Base-by-base conservation (phyloP, 2,329 filamentous ascomycete species). In the Anthostomella pinea region DNA sequence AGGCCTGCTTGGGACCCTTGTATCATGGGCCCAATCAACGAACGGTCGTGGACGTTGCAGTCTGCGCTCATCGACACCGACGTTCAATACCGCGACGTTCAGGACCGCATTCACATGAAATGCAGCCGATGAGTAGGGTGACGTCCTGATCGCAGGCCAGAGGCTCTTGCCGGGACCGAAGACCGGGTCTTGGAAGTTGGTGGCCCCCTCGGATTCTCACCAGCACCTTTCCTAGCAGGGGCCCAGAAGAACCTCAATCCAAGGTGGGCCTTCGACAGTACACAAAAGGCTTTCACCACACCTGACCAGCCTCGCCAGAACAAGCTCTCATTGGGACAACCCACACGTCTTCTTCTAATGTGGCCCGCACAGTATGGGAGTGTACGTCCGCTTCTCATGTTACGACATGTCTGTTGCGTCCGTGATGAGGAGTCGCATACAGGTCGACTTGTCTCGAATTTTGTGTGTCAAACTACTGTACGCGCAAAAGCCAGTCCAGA, bases 111-210 rank as follows among this genome's bases (percentile, higher is more conserved):
- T 48, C 39, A 35, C 26, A 37, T 49, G 41, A 44, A 38, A 41
- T 44, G 48, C 39, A 51, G 46, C 39, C 34, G 15, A 45, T 27
- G 25, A 48, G 36, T n/a, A n/a, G n/a, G n/a, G n/a, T n/a, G n/a
- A n/a, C n/a, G n/a, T n/a, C n/a, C n/a, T n/a, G n/a, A n/a, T n/a
- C n/a, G n/a, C n/a, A 27, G 26, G 22, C n/a, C 26, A 44, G 38
- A 34, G 41, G 35, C 38, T 46, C 46, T 43, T 39, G 42, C 38
- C 44, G 46, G 46, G 41, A 48, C 48, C 43, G 45, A 43, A 34
- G 39, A 44, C 43, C 46, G 46, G 45, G 29, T 46, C 42, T 44
- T 43, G 34, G 38, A 38, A n/a, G n/a, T n/a, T n/a, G n/a, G n/a
- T n/a, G n/a, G n/a, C n/a, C 37, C 38, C 33, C 35, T 35, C 32